Base-by-base conservation (phyloP, 805 yeast species). In the Wickerhamomyces canadensis region DNA sequence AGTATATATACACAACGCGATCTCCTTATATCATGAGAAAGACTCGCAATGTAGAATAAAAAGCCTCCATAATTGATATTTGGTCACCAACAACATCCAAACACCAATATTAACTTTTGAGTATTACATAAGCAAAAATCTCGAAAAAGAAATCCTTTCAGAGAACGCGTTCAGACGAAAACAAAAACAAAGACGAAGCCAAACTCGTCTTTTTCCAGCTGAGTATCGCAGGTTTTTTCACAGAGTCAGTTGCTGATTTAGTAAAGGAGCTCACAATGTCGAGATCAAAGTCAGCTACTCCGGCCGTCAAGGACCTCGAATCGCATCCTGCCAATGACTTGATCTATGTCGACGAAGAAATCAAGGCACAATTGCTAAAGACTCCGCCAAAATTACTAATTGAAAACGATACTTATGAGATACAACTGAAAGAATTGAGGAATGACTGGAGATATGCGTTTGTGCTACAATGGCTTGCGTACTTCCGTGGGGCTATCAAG, bases 401-500 rank as follows among this genome's bases (percentile, higher is more conserved):
- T 6, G 76, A 70, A 42, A 61, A 59, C 31, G 64, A 59, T 11
- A 52, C 57, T 4, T 64, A 68, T 40, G 36, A 37, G 13, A 33
- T 36, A 2, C 57, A 52, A 28, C 40, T 70, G 25, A 39, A 38
- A 5, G 55, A 53, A 11, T 37, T 70, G 9, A 52, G 74, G 46
- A 56, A 55, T 37, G 56, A 64, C 33, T 58, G 58, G 54, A 57
- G 60, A 28, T 70, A 58, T 42, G 60, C 64, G 9, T 65, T 53
- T 37, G 56, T 68, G 3, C 55, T 75, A 11, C 76, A 78, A 54
- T 79, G 85, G 85, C 53, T 78, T 19, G 68, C 67, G 43, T 61
- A 68, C 33, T 69, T 72, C 53, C 69, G 78, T 37, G 77, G 76
- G 18, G 64, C 67, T 34, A 54, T 78, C 25, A 73, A 66, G 45